Base-by-base conservation (phyloP, 2,329 filamentous ascomycete genomes). In the Hortaea werneckii region DNA sequence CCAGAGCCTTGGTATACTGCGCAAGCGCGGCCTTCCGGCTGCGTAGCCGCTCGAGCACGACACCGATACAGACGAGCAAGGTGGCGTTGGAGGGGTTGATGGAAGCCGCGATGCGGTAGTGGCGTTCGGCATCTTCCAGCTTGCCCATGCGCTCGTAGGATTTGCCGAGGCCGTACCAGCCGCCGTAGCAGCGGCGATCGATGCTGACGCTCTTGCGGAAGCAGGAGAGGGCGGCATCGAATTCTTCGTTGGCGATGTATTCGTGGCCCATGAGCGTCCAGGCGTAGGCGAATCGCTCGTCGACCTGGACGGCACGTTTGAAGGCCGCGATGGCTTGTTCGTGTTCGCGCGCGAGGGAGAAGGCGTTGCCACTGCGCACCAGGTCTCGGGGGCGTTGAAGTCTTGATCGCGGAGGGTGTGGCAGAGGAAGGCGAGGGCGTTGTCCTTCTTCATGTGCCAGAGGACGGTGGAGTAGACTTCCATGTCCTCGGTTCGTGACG, bases 391-490 rank as follows among this genome's bases (percentile, higher is more conserved):
- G 0, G 89, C 90, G 53, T 92, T 75, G 69, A 89, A 92, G 49
- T 88, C 85, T 11, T 85, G 74, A 53, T 95, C 90, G 43, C 94
- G 78, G 37, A 96, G 74, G 58, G 94, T 87, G 59, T 96, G 90
- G 0, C 90, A 87, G 28, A 98, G 74, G 66, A 92, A 94, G 0
- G 90, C 89, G 20, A 98, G 74, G 50, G 95, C 87, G 0, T 88
- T 85, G 60, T 95, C 90, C 52, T 85, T 83, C 66, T 94, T 95
- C 51, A 95, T 71, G 65, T 95, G 89, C 92, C 94, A 98, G n/a
- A 98, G 75, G n/a, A 94, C 83, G 0, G 92, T 98, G 10, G 90
- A 96, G 67, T 95, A 98, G 32, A 96, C 82, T 62, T 98, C 92
- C 89, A 96, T 95, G 60, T 95, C 89, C 61, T 94, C 85, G 39